phyloP scores from a whole-genome alignment of 2,329 filamentous ascomycete genomes.

The Hirsutella thompsonii region DNA sequence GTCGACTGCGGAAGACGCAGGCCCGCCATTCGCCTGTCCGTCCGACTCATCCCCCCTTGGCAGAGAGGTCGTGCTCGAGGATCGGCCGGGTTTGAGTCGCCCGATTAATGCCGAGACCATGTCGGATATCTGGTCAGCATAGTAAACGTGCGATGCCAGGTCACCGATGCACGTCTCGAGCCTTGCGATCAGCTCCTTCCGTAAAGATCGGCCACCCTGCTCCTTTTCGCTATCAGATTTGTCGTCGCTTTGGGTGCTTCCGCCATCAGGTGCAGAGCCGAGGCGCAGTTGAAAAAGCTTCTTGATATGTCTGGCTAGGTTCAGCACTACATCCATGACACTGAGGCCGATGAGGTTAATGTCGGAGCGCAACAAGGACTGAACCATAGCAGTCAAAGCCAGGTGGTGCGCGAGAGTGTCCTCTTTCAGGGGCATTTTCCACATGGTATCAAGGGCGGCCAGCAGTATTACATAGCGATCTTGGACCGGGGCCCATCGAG shows the following conservation, averaged over 20 bases:
- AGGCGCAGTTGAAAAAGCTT: conserved; percentile 56
- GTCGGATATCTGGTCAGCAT: conserved; percentile 88
- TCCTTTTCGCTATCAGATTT: conserved; percentile 18
- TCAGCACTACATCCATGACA: conserved; percentile 86
- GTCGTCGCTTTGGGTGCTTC: conserved; percentile 18
- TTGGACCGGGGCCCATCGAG: conserved; percentile 85
- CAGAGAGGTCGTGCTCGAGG: conserved; percentile 28
- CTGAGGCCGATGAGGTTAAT: conserved; percentile 92
- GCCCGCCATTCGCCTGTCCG: conserved; percentile 16
- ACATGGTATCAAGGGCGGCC: conserved; percentile 64
- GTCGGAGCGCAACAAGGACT: conserved; percentile 71
- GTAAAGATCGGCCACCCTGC: conserved; percentile 27
- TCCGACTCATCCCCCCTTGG: conserved; percentile 33
- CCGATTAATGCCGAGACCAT: conserved; percentile 76
- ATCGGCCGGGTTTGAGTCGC: conserved; percentile 56
- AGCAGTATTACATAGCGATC: conserved; percentile 86
- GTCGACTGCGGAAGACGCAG: conserved; percentile 22
- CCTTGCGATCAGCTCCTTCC: conserved; percentile 52
- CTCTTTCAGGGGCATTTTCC: conserved; percentile 55
- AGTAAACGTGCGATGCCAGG: conserved; percentile 89
- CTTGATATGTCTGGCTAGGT: conserved; percentile 73
- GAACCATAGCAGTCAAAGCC: conserved; percentile 64
- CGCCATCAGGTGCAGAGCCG: conserved; percentile 16
- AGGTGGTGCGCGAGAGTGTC: conserved; percentile 62
- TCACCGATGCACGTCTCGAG: conserved; percentile 80